Evolutionary conservation across 1,284 basidiomycete species (phyloP), one percentile per base, ranked within the genome.

Genomic region (Apiotrichum laibachii): DNA sequence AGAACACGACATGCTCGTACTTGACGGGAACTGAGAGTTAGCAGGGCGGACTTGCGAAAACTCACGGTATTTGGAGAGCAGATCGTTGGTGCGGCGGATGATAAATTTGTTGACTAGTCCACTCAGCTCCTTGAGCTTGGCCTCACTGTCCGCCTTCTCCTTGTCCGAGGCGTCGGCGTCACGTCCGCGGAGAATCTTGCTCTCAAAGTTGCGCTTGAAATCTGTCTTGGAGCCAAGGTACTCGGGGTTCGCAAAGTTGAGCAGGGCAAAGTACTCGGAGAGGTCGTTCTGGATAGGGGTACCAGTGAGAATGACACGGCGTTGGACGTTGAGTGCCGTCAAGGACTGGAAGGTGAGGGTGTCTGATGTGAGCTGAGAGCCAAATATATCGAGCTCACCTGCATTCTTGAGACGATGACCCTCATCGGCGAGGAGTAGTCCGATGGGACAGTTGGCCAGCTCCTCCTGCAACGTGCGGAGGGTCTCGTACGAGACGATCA

Each of bases 401-500:
- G 92, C 90, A 72, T 99, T 99, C 81, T 99, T 99, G 62, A 99
- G 80, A 42, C 95, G 84, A 80, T 99, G 95, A 2, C 96, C 95
- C 80, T 99, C 95, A 70, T 99, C 95, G 64, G 92, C 96, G 11
- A 99, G 85, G 10, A 99, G 79, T 12, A 99, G 78, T 0, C 96
- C 96, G 37, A 99, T 91, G 50, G 84, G 86, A 60, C 90, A 90
- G 60, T 83, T 85, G 1, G 86, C 86, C 5, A 96, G 82, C 69
- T 93, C 85, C 5, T 80, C 85, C 9, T 86, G 83, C 11, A 96
- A 80, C 2, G 88, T 88, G n/a, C 93, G 86, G 51, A 99, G 82
- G 0, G 93, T 97, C 76, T 99, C 95, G 69, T 99, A 99, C 0
- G 96, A 99, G 1, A 97, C 95, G 67, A 99, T 98, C 91, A 99